A percentile compares a stretch with the other conserved stretches of the same genome.
phyloP scores from a whole-genome alignment of 2,329 filamentous ascomycete genomes.

The Aspergillus proliferans region DNA sequence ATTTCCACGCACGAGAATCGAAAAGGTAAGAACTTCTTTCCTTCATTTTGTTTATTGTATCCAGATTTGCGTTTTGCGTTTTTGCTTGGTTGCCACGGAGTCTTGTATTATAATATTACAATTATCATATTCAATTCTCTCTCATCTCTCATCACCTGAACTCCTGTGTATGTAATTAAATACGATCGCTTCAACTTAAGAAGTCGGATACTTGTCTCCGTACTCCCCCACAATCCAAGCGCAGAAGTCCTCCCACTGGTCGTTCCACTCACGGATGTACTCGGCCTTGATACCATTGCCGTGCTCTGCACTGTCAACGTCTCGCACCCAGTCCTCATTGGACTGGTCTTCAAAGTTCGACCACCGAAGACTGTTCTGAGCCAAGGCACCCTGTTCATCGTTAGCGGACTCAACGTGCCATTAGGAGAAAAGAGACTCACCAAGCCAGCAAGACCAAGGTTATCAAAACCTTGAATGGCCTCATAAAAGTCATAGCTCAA shows the following conservation, averaged over 20 bases:
- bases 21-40: too few relatives aligned
- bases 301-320: slow-evolving; percentile 64
- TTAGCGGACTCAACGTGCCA: background rate
- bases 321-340: slow-evolving; percentile 62
- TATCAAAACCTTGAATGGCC: slow-evolving; percentile 82
- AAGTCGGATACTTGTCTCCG: slow-evolving; percentile 1
- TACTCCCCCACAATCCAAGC: slow-evolving; percentile 63
- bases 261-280: slow-evolving; percentile 67
- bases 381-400: slow-evolving; percentile 47
- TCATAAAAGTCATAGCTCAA: slow-evolving; percentile 94
- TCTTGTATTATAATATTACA: too few relatives aligned
- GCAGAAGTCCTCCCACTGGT: slow-evolving; percentile 81
- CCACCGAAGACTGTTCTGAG: slow-evolving; percentile 86
- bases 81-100: too few relatives aligned
- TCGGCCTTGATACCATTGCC: slow-evolving; percentile 64
- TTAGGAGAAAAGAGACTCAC: slow-evolving; percentile 42
- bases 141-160: too few relatives aligned
- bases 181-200: background rate
- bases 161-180: background rate
- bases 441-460: slow-evolving; percentile 77
- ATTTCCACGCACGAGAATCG: too few relatives aligned
- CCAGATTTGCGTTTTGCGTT: too few relatives aligned
- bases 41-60: too few relatives aligned
- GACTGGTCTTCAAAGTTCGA: slow-evolving; percentile 74
- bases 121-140: too few relatives aligned